Conservation (phyloP, 495 filamentous ascomycete species). For the Viridothelium virens region DNA sequence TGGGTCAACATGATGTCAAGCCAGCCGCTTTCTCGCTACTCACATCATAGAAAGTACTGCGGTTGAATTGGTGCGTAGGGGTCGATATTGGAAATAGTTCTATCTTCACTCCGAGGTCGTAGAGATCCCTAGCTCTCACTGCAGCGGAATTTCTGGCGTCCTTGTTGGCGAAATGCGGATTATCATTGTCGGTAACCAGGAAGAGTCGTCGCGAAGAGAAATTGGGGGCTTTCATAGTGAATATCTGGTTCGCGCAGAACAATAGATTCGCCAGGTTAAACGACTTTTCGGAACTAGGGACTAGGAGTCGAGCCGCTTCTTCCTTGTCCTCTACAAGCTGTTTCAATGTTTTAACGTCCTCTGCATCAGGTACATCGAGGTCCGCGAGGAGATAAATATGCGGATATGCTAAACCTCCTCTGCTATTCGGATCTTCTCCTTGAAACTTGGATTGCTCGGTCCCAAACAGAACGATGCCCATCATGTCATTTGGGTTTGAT, state of each 20-base stretch:
- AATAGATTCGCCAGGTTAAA: constrained; percentile 84
- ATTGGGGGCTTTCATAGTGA: constrained; percentile 89
- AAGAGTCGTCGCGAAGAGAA: constrained; percentile 88
- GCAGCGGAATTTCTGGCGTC: constrained; percentile 63
- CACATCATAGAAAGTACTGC: constrained; percentile 87
- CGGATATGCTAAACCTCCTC: constrained; percentile 60
- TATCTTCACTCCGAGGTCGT: constrained; percentile 86
- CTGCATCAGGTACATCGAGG: constrained; percentile 76
- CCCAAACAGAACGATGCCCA: constrained; percentile 90
- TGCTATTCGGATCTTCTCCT: constrained; percentile 52
- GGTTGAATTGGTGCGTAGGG: constrained; percentile 67
- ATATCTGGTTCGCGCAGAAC: constrained; percentile 93
- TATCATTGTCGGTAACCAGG: constrained; percentile 90
- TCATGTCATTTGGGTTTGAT: constrained; percentile 93
- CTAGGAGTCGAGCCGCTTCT: constrained; percentile 52
- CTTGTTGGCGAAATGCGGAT: constrained; percentile 70
- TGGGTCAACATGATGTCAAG: constrained; percentile 56
- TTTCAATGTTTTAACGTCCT: constrained; percentile 74
- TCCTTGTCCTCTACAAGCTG: constrained; percentile 67
- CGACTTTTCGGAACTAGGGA: constrained; percentile 55
- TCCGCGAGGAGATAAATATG: constrained; percentile 90
- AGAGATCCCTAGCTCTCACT: constrained; percentile 86
- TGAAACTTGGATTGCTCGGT: constrained; percentile 80
- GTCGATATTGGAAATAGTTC: constrained; percentile 88
- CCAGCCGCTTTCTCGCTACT: constrained; percentile 13